Evolutionary conservation across 352 stramenopile species (phyloP), one percentile per base, ranked within the genome.

Genomic region (Paralagenidium karlingii): DNA sequence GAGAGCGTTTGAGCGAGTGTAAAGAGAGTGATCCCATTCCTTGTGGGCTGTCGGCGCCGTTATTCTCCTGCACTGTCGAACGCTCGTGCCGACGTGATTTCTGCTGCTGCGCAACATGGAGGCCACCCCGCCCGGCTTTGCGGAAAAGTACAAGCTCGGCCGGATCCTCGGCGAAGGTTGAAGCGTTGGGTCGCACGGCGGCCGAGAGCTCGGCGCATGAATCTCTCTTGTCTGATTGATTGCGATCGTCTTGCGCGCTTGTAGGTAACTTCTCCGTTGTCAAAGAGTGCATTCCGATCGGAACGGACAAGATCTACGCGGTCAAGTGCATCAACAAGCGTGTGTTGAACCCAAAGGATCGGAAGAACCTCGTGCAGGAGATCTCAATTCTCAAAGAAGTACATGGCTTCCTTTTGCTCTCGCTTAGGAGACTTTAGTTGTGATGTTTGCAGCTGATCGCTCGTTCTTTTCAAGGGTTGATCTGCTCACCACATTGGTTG

Each of bases 241-340:
- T 11, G 10, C n/a, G n/a, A n/a, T n/a, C n/a, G n/a, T n/a, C n/a
- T n/a, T n/a, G n/a, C n/a, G n/a, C n/a, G n/a, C 12, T 30, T 24
- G n/a, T 34, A 82, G 74, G 81, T 40, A 88, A 82, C 56, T 94
- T 92, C 51, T 86, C 75, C 31, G 38, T 86, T 39, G 81, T 94
- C 2, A 84, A 87, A 25, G 57, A 88, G 26, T 86, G 73, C 41
- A 63, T 56, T 20, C 47, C 63, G 41, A 71, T 67, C 18, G 41
- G 49, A 8, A 58, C 66, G 21, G 65, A 74, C 43, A 38, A 67
- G 27, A 63, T 66, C 5, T 88, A 65, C 42, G 78, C 77, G 5
- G 63, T 90, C 47, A 89, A 91, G 45, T 83, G 79, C 47, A 86
- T 89, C 49, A 86, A 89, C 55, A 86, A 86, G 56, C 58, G 46